A percentile compares a stretch with the other conserved stretches of the same genome.
Conservation (phyloP, 75 land plant genomes). For the Pinus albicaulis region DNA sequence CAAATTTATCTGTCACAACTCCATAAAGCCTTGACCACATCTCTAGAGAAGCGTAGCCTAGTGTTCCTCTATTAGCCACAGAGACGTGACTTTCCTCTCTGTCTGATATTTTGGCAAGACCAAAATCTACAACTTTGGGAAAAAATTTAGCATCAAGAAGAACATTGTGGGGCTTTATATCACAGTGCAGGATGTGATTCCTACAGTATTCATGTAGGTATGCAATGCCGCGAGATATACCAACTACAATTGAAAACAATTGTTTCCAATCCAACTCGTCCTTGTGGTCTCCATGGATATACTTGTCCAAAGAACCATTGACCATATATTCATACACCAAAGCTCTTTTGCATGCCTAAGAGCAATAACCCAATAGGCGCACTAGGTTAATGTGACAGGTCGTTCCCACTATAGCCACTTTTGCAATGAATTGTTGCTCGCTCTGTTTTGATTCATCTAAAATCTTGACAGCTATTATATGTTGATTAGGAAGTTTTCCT, state of each 20-base stretch:
- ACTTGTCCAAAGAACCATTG: slow-evolving; percentile 8
- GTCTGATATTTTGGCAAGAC: too few relatives aligned
- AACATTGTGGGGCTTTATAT: slow-evolving; percentile 20
- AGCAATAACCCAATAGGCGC: slow-evolving; percentile 31
- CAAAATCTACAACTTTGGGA: slow-evolving; percentile 35
- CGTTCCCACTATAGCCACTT: slow-evolving; percentile 27
- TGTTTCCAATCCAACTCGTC: background rate
- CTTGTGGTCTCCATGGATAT: background rate
- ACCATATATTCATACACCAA: slow-evolving; percentile 29
- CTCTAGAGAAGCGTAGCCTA: too few relatives aligned
- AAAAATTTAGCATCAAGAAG: slow-evolving; percentile 25
- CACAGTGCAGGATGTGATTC: background rate
- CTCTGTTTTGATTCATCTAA: background rate
- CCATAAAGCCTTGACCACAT: too few relatives aligned
- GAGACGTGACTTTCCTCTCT: too few relatives aligned
- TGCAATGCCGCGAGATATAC: background rate
- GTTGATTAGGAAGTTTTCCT: slow-evolving; percentile 5
- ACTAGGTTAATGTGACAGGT: slow-evolving; percentile 37
- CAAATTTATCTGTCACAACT: too few relatives aligned
- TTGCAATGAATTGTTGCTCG: background rate
- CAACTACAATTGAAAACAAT: background rate
- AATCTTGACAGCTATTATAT: background rate
- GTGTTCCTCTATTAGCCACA: too few relatives aligned
- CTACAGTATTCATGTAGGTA: slow-evolving; percentile 8
- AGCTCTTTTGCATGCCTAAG: background rate